Evolutionary conservation across 148 eudicot species (phyloP).

Genomic region (Vaccinium macrocarpon): DNA sequence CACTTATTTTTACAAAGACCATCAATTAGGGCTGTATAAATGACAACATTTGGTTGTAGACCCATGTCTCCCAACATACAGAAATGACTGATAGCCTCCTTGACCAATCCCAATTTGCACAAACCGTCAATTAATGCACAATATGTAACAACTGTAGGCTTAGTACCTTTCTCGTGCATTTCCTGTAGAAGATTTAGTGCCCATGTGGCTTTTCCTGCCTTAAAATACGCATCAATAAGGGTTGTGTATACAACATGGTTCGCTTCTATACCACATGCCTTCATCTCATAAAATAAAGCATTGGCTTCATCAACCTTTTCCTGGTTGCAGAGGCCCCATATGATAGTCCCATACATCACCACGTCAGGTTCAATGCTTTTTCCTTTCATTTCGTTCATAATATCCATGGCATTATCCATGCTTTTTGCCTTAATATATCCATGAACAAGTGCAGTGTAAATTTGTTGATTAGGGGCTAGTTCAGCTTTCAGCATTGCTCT

Average conservation of each 20-base stretch:
- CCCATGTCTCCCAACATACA: slow-evolving; percentile 44
- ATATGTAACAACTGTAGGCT: slow-evolving; percentile 65
- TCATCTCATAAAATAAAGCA: slow-evolving; percentile 57
- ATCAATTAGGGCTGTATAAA: slow-evolving; percentile 75
- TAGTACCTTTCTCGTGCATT: slow-evolving; percentile 54
- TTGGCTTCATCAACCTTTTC: slow-evolving; percentile 67
- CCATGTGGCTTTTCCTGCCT: slow-evolving; percentile 44
- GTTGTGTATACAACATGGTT: slow-evolving; percentile 60
- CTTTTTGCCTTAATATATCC: slow-evolving; percentile 67
- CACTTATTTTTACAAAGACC: slow-evolving; percentile 69
- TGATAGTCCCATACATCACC: slow-evolving; percentile 58
- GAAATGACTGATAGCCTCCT: slow-evolving; percentile 62
- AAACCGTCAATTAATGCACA: slow-evolving; percentile 73
- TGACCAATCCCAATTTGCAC: slow-evolving; percentile 68
- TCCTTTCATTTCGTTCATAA: slow-evolving; percentile 53
- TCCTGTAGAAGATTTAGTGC: slow-evolving; percentile 57
- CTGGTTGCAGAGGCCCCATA: slow-evolving; percentile 74
- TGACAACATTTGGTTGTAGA: slow-evolving; percentile 56
- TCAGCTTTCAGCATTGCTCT: slow-evolving; percentile 51
- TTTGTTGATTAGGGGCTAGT: slow-evolving; percentile 53
- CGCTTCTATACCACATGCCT: slow-evolving; percentile 44
- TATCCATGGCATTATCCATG: slow-evolving; percentile 49
- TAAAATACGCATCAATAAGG: slow-evolving; percentile 67
- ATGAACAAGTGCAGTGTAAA: slow-evolving; percentile 66
- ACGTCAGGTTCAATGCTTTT: slow-evolving; percentile 50